Evolutionary conservation across 140 eudicot species (phyloP).

Genomic region (Senecio squalidus): DNA sequence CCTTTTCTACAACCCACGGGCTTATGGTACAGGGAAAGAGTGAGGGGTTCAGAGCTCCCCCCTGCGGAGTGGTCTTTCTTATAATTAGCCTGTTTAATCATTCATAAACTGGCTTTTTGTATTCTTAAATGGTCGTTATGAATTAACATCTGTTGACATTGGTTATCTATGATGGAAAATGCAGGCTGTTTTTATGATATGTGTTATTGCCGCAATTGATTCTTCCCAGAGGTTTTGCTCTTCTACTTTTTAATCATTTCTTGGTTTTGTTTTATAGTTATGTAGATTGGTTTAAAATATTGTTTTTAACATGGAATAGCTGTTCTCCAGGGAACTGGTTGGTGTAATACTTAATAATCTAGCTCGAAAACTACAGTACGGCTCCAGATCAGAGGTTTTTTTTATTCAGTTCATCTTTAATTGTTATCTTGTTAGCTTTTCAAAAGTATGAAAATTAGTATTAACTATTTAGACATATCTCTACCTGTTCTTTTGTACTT

Average conservation of each 20-base stretch:
- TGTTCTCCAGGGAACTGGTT: constrained; percentile 72
- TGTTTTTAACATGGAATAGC: too few species aligned
- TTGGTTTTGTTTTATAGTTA: too few species aligned
- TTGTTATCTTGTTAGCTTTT: constrained; percentile 3
- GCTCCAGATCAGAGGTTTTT: constrained; percentile 69
- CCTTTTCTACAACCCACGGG: too few species aligned
- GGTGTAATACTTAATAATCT: constrained; percentile 70
- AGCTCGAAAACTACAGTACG: constrained; percentile 57
- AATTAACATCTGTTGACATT: constrained; percentile 12
- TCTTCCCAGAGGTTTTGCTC: constrained; percentile 66
- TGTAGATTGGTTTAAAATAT: too few species aligned
- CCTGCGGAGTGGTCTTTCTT: not conserved
- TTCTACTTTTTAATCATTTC: constrained; percentile 8
- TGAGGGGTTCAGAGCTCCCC: too few species aligned
- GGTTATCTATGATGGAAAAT: constrained; percentile 17
- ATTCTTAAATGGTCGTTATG: not conserved
- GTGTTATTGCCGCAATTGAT: constrained; percentile 83
- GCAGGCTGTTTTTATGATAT: constrained; percentile 92
- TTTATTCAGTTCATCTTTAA: constrained; percentile 4
- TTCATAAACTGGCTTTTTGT: not conserved
- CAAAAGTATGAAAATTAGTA: not conserved
- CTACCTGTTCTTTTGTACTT: constrained; percentile 13
- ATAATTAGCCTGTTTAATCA: not conserved
- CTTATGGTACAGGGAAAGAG: too few species aligned
- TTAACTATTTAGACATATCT: too few species aligned